Base-by-base conservation (phyloP, 345 rosid genomes). In the Euphorbia peplus region DNA sequence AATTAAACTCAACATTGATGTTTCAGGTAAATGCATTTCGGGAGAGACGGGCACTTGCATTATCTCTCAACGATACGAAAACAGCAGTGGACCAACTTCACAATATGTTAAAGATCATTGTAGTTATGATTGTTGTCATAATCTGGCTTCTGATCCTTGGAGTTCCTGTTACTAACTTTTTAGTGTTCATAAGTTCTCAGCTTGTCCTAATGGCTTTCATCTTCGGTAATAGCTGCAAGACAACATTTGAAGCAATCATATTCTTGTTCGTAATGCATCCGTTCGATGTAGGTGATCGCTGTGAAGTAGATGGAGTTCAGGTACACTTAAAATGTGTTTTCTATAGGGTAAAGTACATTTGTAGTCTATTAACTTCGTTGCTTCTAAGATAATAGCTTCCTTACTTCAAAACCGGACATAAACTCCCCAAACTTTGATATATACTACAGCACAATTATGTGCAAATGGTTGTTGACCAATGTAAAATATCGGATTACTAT, bases 211-310 rank as follows among this genome's bases (percentile, higher is more conserved):
- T 68, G 24, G 90, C 73, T 9, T 83, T 83, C 11, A 59, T 86
- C 35, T 86, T 86, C 15, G 84, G 86, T 28, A 76, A 83, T 16
- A 80, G 81, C 77, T 86, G 86, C 81, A 86, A 80, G 76, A 80
- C 70, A 7, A 72, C 75, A 4, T 82, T 86, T 32, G 87, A 82
- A 71, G 86, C 87, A 3, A 86, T 86, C 58, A 73, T 83, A 18
- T 83, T 86, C 76, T 53, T 86, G 22, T 83, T 86, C 37, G 67
- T 86, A 29, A 86, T 76, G 84, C 90, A 86, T 30, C 86, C 86
- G 1, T 86, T 69, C 8, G 85, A 83, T 24, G 83, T 86, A 0
- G 87, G 85, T 18, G 87, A 86, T 75, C 75, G 77, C 10, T 76
- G 83, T 19, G 84, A 83, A 75, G 81, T 86, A 5, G 87, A 86